phyloP scores from a whole-genome alignment of 2,329 filamentous ascomycete genomes.

The Clonostachys chloroleuca region DNA sequence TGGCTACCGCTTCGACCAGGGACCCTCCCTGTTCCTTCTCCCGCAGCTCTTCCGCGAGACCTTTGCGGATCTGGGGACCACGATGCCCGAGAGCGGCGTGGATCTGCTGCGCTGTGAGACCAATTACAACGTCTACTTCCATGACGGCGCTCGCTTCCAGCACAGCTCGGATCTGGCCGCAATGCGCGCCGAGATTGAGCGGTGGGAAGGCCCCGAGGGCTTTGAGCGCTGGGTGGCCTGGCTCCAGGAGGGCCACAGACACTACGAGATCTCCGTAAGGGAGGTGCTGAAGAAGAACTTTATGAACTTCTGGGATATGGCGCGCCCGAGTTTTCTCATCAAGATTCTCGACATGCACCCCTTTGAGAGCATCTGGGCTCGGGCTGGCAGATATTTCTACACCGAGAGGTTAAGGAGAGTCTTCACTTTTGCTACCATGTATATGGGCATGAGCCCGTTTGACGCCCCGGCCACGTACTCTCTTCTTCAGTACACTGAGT shows the following conservation, averaged over 20 bases:
- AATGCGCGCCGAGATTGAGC: conserved; percentile 70
- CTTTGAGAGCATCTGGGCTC: conserved; percentile 64
- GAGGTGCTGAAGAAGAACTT: conserved; percentile 69
- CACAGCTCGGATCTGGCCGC: conserved; percentile 63
- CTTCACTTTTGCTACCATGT: conserved; percentile 78
- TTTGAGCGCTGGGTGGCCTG: conserved; percentile 66
- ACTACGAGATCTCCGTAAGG: conserved; percentile 64
- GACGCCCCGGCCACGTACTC: conserved; percentile 73
- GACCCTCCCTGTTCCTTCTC: conserved; percentile 68
- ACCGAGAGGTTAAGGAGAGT: conserved; percentile 65
- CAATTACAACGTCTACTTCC: conserved; percentile 73
- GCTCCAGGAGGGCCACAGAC: conserved; percentile 61
- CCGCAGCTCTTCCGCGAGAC: conserved; percentile 67
- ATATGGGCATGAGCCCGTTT: conserved; percentile 78
- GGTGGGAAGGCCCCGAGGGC: conserved; percentile 67
- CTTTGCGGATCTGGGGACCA: conserved; percentile 65
- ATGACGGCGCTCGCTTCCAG: conserved; percentile 59
- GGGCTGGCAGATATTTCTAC: conserved; percentile 64
- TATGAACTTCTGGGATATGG: conserved; percentile 50
- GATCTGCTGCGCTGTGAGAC: conserved; percentile 67
- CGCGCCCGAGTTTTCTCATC: conserved; percentile 51
- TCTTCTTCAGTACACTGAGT: conserved; percentile 69
- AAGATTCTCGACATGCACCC: conserved; percentile 61
- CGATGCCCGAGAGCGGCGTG: conserved; percentile 61
- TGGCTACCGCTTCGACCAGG: conserved; percentile 71